Evolutionary conservation across 1,139 yeast species (phyloP), one percentile per base, ranked within the genome.

Genomic region (Trichomonascaceae sp.): DNA sequence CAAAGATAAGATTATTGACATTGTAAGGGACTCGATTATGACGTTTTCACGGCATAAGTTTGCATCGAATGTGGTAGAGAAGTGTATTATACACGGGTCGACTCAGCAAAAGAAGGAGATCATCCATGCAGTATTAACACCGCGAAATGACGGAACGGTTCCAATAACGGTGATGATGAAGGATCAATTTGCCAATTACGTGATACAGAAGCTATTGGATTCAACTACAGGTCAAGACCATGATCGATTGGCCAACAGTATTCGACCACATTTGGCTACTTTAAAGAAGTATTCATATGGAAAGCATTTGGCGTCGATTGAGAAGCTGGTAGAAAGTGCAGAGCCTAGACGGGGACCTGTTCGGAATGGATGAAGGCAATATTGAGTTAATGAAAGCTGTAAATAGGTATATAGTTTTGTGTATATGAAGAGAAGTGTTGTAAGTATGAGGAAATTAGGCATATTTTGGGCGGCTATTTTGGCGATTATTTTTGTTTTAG

Each of bases 111-210:
- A 90, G 58, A 73, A 75, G 55, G 69, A 76, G 48, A 79, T 93
- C 47, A 79, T 88, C 52, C 80, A 78, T 58, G 85, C 79, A 61
- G 85, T 86, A 36, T 73, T 86, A 72, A 66, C 73, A 30, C 80
- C 78, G 12, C 79, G 79, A 59, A 77, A 75, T 57, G 70, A 67
- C 49, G 70, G 70, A 15, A 70, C 56, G 52, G 66, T 61, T 50
- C 70, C 67, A 55, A 68, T 55, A 66, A 72, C 61, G 12, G 81
- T 78, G 47, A 90, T 93, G 98, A 91, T 95, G 90, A 88, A 89
- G 68, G 99, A 93, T 70, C 99, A 93, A 68, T 95, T 86, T 72
- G 99, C 98, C 19, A 93, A 93, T 70, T 93, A 93, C 68, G 99
- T 93, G 48, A 89, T 93, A 55, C 99, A 93, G 71, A 93, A 93